phyloP scores from a whole-genome alignment of 305 asterid genomes.

The Fraxinus paxiana region DNA sequence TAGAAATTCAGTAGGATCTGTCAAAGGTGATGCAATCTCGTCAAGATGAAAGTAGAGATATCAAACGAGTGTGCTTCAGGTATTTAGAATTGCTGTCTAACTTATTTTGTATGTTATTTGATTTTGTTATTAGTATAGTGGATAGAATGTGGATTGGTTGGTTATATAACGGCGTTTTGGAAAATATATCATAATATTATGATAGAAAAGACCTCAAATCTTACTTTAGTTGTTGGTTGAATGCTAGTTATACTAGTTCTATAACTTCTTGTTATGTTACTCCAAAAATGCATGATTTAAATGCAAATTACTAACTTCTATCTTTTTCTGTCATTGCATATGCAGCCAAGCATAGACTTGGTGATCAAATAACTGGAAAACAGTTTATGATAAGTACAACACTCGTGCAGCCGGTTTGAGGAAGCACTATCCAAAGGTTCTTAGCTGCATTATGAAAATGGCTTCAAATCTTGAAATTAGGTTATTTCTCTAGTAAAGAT shows the following conservation, averaged over 20 bases:
- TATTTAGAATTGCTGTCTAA: slow-evolving; percentile 9
- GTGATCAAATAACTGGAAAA: slow-evolving; percentile 55
- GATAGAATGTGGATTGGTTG: no score
- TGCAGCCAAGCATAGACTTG: slow-evolving; percentile 30
- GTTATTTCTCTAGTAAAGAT: no score
- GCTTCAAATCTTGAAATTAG: no score
- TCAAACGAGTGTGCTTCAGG: slow-evolving; percentile 56
- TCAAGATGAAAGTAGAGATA: slow-evolving; percentile 42
- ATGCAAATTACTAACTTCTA: not conserved
- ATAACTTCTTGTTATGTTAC: not conserved
- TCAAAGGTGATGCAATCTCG: slow-evolving; percentile 21
- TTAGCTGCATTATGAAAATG: not conserved
- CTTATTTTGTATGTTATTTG: no score
- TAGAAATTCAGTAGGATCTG: not conserved
- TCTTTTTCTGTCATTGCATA: not conserved
- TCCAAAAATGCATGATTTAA: no score
- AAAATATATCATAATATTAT: no score
- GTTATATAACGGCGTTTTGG: no score
- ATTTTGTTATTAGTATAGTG: no score
- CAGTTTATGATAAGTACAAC: slow-evolving; percentile 40
- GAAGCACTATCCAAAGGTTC: no score
- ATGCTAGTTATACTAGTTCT: not conserved
- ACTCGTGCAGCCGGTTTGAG: slow-evolving; percentile 30
- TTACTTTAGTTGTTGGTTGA: not conserved
- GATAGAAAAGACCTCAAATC: not conserved